phyloP scores from a whole-genome alignment of 805 yeast genomes.

The Lachancea dasiensis region DNA sequence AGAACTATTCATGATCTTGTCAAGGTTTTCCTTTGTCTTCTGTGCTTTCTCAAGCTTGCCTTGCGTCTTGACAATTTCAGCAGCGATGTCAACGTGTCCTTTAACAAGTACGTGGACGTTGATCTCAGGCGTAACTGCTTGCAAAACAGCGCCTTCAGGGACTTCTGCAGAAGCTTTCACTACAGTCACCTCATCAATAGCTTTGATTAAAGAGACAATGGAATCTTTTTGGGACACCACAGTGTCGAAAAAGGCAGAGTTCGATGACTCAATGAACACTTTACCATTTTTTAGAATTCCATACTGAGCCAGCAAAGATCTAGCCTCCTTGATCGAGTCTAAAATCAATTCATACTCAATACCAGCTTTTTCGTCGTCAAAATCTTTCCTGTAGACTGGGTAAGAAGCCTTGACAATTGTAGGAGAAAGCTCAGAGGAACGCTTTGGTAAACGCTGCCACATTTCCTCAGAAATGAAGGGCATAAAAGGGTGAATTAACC shows the following conservation, averaged over 20 bases:
- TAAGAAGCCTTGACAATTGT: constrained; percentile 76
- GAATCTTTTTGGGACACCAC: constrained; percentile 71
- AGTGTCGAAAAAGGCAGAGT: constrained; percentile 42
- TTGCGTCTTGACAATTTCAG: constrained; percentile 77
- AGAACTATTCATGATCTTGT: constrained; percentile 60
- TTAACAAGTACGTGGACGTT: constrained; percentile 87
- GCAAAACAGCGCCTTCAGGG: constrained; percentile 88
- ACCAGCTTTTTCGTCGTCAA: constrained; percentile 58
- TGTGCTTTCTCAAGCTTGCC: constrained; percentile 66
- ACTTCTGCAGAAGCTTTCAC: constrained; percentile 49
- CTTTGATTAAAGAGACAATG: constrained; percentile 88
- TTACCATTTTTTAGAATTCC: constrained; percentile 82
- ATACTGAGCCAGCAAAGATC: constrained; percentile 89
- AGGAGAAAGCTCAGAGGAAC: constrained; percentile 59
- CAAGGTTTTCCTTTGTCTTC: constrained; percentile 54
- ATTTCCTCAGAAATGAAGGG: constrained; percentile 95
- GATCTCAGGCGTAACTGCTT: constrained; percentile 72
- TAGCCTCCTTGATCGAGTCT: constrained; percentile 81
- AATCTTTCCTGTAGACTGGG: constrained; percentile 60
- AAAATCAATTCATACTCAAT: constrained; percentile 77
- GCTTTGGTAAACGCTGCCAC: constrained; percentile 97
- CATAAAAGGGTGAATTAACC: constrained; percentile 96
- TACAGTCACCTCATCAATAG: constrained; percentile 69
- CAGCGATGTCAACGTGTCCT: constrained; percentile 90
- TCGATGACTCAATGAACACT: constrained; percentile 68